Evolutionary conservation across 495 filamentous ascomycete species (phyloP).

Genomic region (Tricharina praecox): DNA sequence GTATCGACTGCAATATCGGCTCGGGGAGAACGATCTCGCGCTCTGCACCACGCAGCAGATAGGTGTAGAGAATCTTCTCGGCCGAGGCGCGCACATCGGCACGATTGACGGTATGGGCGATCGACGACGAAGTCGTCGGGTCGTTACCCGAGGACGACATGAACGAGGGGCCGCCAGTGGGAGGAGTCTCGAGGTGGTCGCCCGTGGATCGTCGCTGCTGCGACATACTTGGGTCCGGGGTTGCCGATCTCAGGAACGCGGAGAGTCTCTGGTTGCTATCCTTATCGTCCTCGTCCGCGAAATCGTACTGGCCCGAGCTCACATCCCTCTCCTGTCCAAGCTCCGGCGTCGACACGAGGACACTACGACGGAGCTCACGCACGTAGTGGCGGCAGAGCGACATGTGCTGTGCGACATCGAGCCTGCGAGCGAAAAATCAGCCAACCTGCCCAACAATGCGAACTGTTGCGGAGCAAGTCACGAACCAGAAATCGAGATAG

Average conservation of each 20-base stretch:
- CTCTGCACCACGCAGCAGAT: constrained; percentile 77
- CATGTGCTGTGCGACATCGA: constrained; percentile 98
- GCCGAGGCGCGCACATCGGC: constrained; percentile 81
- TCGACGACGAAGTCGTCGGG: constrained; percentile 51
- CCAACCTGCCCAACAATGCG: not conserved
- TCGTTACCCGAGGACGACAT: constrained; percentile 31
- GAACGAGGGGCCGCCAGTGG: constrained; percentile 22
- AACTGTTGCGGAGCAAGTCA: too few species aligned
- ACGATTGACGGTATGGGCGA: constrained; percentile 65
- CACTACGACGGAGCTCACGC: constrained; percentile 78
- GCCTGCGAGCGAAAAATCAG: constrained; percentile 43
- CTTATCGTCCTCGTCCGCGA: constrained; percentile 41
- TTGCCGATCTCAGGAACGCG: constrained; percentile 49
- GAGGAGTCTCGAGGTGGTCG: constrained; percentile 38
- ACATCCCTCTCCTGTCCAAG: constrained; percentile 65
- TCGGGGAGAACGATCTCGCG: constrained; percentile 87
- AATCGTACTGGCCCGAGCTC: constrained; percentile 43
- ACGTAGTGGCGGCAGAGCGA: constrained; percentile 96
- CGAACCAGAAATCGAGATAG: constrained; percentile 94
- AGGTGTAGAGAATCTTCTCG: constrained; percentile 95
- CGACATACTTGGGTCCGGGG: constrained; percentile 39
- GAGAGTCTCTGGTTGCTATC: constrained; percentile 73
- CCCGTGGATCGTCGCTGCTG: constrained; percentile 27
- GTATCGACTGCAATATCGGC: constrained; percentile 64
- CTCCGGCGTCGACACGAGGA: constrained; percentile 83